These are phyloP conservation scores for Tilletiaria anomala DNA, from an alignment of 1,284 basidiomycete genomes.

Conservation along the genomic window DNA sequence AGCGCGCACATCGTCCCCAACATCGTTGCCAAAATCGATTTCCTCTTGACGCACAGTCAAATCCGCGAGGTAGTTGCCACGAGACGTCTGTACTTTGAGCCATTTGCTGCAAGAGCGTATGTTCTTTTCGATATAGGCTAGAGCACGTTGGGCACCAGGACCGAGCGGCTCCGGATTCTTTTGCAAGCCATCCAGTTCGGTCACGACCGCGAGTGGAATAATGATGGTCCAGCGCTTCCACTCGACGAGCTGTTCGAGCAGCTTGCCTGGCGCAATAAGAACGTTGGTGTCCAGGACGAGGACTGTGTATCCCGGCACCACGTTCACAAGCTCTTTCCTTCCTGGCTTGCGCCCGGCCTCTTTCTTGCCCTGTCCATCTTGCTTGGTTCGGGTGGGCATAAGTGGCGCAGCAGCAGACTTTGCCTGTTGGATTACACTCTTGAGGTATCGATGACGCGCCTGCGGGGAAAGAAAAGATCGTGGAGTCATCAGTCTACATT, in stretches of 20 bases:
- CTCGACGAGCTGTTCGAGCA: slow-evolving; percentile 54
- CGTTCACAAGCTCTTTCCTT: slow-evolving; percentile 40
- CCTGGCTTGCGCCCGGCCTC: slow-evolving; percentile 7
- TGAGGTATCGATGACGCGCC: too few relatives aligned
- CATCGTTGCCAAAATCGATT: slow-evolving; percentile 50
- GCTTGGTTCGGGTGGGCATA: too few relatives aligned
- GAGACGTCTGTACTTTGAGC: slow-evolving; percentile 85
- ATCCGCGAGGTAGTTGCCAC: slow-evolving; percentile 79
- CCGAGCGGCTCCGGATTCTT: slow-evolving; percentile 54
- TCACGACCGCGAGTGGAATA: slow-evolving; percentile 64
- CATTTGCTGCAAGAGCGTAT: slow-evolving; percentile 59
- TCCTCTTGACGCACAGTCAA: slow-evolving; percentile 72
- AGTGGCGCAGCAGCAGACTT: too few relatives aligned
- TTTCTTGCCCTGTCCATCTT: background rate
- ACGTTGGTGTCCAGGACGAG: slow-evolving; percentile 92
- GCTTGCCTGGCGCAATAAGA: slow-evolving; percentile 36
- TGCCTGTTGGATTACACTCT: too few relatives aligned
- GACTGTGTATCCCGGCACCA: slow-evolving; percentile 71
- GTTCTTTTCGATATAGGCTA: slow-evolving; percentile 58
- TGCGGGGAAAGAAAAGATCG: too few relatives aligned
- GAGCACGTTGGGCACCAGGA: slow-evolving; percentile 51
- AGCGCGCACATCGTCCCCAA: slow-evolving; percentile 40
- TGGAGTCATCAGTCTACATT: too few relatives aligned
- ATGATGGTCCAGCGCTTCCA: slow-evolving; percentile 71
- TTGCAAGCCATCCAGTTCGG: slow-evolving; percentile 82